Percentiles rank a stretch among this genome's conserved stretches.
Conservation (phyloP, 306 rosid species). For the Crotalaria pallida region DNA sequence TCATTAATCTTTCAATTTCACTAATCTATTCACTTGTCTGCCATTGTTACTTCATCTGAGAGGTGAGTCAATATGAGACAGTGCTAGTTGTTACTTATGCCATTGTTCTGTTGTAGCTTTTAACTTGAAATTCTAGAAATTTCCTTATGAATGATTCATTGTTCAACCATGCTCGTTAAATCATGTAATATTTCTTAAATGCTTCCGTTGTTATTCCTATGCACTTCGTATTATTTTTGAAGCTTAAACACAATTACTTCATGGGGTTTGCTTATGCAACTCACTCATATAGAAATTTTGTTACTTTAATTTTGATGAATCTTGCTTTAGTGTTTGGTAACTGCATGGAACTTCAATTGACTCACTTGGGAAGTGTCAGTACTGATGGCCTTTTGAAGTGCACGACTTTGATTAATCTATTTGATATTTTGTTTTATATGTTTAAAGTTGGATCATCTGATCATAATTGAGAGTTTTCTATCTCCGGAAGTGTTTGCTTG, state of each 20-base stretch:
- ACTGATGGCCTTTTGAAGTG: not conserved
- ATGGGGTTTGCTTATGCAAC: conserved; percentile 1
- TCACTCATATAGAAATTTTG: not conserved
- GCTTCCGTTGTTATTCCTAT: not conserved
- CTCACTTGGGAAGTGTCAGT: not conserved
- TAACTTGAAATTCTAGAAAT: not conserved
- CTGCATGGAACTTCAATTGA: not conserved
- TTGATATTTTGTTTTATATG: not conserved
- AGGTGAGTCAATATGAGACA: conserved; percentile 45
- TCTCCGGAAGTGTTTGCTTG: not conserved
- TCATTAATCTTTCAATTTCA: not conserved
- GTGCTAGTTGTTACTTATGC: conserved; percentile 1
- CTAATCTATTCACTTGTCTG: not conserved
- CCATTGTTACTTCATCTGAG: conserved; percentile 71
- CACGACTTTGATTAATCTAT: not conserved
- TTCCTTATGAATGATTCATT: not conserved
- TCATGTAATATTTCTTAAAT: conserved; percentile 2
- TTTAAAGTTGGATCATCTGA: not conserved
- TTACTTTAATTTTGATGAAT: not conserved
- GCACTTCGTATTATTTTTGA: not conserved
- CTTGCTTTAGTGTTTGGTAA: not conserved
- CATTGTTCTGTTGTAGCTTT: not conserved
- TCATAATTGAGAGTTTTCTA: not conserved
- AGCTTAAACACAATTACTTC: not conserved
- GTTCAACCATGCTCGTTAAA: not conserved